Base-by-base conservation (phyloP, 805 yeast genomes). In the Helenozyma baotianmanensis region DNA sequence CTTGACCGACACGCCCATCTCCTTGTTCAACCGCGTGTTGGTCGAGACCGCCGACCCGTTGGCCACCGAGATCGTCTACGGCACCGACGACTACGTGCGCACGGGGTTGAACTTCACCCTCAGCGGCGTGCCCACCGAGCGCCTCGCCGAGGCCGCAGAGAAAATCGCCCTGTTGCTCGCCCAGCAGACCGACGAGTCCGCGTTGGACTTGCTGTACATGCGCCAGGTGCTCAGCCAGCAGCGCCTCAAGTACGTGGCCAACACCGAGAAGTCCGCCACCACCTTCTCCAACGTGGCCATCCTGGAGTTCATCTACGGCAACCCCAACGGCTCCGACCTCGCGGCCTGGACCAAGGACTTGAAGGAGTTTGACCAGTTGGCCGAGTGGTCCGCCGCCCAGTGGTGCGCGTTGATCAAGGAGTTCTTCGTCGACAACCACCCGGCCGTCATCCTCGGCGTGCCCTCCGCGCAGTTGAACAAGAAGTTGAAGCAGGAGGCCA, bases 21-120 rank as follows among this genome's bases (percentile, higher is more conserved):
- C 97, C 2, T 67, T 87, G 16, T 72, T 92, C 39, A 76, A 77
- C 42, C 77, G 76, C 47, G 58, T 72, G 37, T 67, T 92, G 40
- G 85, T 89, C 14, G 97, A 90, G 50, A 74, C 83, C 29, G 85
- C 78, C 17, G 77, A 84, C 29, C 96, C 97, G 1, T 59, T 78
- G 32, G 90, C 96, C 1, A 79, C 86, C 10, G 78, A 78, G 19
- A 67, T 82, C 4, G 78, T 72, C 18, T 79, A 70, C 44, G 76
- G 78, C 50, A 80, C 90, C 1, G 94, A 86, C 43, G 90, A 85
- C 51, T 89, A 72, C 51, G 56, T 75, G 32, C 68, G 74, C 39
- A 72, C 82, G 0, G 76, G 76, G n/a, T 59, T 83, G 14, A 72
- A 74, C 41, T 53, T 80, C 27, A 63, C 68, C 14, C 56, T 85